phyloP scores from a whole-genome alignment of 495 filamentous ascomycete genomes.

The Aspergillus leporis region DNA sequence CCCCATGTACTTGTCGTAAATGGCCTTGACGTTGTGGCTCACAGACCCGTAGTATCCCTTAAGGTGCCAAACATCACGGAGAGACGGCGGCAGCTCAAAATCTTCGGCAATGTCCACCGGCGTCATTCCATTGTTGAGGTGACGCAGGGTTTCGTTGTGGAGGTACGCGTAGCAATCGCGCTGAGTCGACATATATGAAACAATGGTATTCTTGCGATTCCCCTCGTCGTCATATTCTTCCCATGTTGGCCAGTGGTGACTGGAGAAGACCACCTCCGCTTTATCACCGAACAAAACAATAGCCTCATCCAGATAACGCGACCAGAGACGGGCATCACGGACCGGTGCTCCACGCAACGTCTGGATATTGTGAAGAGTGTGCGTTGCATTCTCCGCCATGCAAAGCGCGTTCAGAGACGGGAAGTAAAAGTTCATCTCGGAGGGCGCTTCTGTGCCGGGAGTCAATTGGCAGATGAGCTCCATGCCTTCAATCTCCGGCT shows the following conservation, averaged over 20 bases:
- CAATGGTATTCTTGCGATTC: conserved; percentile 13
- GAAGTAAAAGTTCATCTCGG: conserved; percentile 29
- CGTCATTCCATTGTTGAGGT: conserved; percentile 29
- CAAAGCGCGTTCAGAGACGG: conserved; percentile 21
- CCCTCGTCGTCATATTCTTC: not conserved
- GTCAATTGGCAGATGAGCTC: conserved; percentile 28
- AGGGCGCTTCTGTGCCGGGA: conserved; percentile 21
- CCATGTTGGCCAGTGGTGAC: conserved; percentile 34
- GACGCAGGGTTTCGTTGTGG: conserved; percentile 34
- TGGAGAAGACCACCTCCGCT: conserved; percentile 24
- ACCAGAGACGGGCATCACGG: conserved; percentile 24
- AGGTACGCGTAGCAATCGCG: conserved; percentile 37
- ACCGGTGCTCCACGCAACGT: conserved; percentile 26
- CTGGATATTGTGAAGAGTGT: conserved; percentile 25
- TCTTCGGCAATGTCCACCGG: conserved; percentile 35
- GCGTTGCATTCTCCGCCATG: conserved; percentile 24
- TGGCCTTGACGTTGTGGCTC: conserved; percentile 41
- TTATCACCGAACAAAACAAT: conserved; percentile 19
- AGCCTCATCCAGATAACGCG: conserved; percentile 25
- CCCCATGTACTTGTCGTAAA: conserved; percentile 35
- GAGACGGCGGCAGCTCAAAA: conserved; percentile 23
- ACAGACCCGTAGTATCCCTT: conserved; percentile 36
- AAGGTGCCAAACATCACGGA: conserved; percentile 23
- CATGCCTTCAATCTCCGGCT: conserved; percentile 18
- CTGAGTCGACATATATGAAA: conserved; percentile 21